Conservation (phyloP, 257 asterid genomes). For the Nicotiana sylvestris region DNA sequence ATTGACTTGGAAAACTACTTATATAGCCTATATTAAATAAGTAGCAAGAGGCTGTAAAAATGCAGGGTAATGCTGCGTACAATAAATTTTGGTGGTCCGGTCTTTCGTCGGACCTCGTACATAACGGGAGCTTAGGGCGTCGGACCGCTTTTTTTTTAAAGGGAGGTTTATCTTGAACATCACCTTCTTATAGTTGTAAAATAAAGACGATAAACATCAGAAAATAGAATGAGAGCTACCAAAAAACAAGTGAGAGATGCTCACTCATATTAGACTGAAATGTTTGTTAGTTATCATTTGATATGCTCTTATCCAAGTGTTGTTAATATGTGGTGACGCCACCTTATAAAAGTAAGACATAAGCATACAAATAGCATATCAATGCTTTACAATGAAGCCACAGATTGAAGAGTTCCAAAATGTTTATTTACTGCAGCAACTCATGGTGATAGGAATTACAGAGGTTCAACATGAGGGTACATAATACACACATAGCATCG, state of each 20-base stretch:
- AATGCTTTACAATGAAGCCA: not conserved
- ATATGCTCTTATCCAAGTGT: not conserved
- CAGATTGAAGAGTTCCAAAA: not conserved
- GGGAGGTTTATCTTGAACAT: not conserved
- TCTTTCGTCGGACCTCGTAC: too few relatives aligned
- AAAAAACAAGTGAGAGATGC: not conserved
- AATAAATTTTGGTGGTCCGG: too few relatives aligned
- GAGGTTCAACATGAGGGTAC: not conserved
- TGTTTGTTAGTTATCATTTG: not conserved
- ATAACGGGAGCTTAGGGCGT: too few relatives aligned
- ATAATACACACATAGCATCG: not conserved
- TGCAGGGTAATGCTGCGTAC: too few relatives aligned
- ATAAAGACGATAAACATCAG: too few relatives aligned
- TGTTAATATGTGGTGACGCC: not conserved
- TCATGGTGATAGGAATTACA: not conserved
- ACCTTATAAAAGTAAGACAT: not conserved
- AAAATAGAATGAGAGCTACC: not conserved
- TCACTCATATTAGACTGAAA: not conserved
- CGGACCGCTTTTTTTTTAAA: too few relatives aligned
- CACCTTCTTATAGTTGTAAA: not conserved
- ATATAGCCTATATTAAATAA: too few relatives aligned
- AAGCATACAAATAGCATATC: not conserved
- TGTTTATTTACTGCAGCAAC: not conserved
- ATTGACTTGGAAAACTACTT: not conserved
- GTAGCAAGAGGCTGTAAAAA: too few relatives aligned